Evolutionary conservation across 768 basidiomycete genomes (phyloP).

Genomic region (Xerocomellus dryophilus): DNA sequence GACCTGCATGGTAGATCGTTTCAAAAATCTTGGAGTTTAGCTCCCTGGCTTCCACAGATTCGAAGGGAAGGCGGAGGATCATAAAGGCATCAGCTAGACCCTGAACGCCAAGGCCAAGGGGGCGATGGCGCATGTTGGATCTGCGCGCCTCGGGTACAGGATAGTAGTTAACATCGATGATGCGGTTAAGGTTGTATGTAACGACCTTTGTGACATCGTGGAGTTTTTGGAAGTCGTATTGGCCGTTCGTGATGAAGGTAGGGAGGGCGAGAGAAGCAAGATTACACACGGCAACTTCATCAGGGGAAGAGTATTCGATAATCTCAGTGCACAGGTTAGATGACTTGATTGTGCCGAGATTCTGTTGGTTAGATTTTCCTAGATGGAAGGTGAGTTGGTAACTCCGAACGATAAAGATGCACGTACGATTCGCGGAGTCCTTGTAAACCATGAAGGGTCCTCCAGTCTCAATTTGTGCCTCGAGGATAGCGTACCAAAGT

Average conservation of each 20-base stretch:
- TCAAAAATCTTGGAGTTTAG: slow-evolving; percentile 97
- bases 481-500: slow-evolving; percentile 96
- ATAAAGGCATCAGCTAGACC: slow-evolving; percentile 98
- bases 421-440: slow-evolving; percentile 86
- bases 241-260: slow-evolving; percentile 76
- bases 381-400: not conserved
- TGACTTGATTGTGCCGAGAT: slow-evolving; percentile 98
- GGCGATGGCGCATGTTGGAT: slow-evolving; percentile 96
- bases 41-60: slow-evolving; percentile 78
- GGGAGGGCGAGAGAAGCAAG: slow-evolving; percentile 96
- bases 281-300: slow-evolving; percentile 98
- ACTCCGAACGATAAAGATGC: not conserved
- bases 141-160: slow-evolving; percentile 87
- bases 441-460: slow-evolving; percentile 99
- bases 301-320: slow-evolving; percentile 95
- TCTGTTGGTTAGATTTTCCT: slow-evolving; percentile 98
- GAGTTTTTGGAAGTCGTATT: slow-evolving; percentile 92
- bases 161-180: slow-evolving; percentile 96
- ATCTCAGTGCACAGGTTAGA: slow-evolving; percentile 99
- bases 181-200: slow-evolving; percentile 86
- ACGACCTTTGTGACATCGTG: slow-evolving; percentile 95
- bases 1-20: slow-evolving; percentile 95
- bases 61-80: slow-evolving; percentile 94
- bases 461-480: slow-evolving; percentile 97
- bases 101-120: slow-evolving; percentile 96